A percentile compares a stretch with the other conserved stretches of the same genome.
Conservation (phyloP, 805 yeast species). For the Naumovozyma baii region DNA sequence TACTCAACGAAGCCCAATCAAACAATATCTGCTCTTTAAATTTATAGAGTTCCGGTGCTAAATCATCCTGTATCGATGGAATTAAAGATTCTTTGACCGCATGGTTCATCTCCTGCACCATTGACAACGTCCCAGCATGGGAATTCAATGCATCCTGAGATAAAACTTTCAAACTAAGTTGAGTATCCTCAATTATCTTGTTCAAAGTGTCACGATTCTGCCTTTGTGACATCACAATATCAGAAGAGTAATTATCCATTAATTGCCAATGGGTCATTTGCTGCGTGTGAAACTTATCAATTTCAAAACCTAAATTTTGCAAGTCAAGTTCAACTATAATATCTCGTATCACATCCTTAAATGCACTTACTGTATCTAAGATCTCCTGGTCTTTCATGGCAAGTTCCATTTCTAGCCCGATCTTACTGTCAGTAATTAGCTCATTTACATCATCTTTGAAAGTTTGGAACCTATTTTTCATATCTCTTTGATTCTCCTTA, state of each 20-base stretch:
- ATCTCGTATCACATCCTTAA: neutral
- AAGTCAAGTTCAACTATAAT: neutral
- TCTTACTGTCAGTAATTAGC: neutral
- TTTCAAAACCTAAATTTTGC: neutral
- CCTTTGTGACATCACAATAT: neutral
- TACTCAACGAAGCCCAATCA: slow-evolving; percentile 9
- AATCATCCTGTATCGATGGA: slow-evolving; percentile 4
- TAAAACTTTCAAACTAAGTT: slow-evolving; percentile 5
- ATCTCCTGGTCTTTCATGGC: neutral
- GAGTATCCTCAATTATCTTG: slow-evolving; percentile 1
- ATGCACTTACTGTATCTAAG: neutral
- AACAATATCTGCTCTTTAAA: slow-evolving; percentile 18
- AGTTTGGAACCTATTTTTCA: neutral
- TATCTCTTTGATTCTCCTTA: neutral
- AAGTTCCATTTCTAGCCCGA: neutral
- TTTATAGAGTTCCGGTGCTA: slow-evolving; percentile 27
- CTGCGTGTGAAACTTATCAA: neutral
- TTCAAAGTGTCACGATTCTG: neutral
- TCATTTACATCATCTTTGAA: neutral
- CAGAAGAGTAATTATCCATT: neutral
- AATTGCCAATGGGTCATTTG: neutral
- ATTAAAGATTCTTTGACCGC: slow-evolving; percentile 5
- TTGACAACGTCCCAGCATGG: neutral
- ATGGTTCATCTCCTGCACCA: slow-evolving; percentile 6
- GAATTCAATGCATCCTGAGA: slow-evolving; percentile 3